A percentile compares a stretch with the other conserved stretches of the same genome.
Evolutionary conservation across 2,329 filamentous ascomycete species (phyloP).

Genomic region (Claviceps africana): DNA sequence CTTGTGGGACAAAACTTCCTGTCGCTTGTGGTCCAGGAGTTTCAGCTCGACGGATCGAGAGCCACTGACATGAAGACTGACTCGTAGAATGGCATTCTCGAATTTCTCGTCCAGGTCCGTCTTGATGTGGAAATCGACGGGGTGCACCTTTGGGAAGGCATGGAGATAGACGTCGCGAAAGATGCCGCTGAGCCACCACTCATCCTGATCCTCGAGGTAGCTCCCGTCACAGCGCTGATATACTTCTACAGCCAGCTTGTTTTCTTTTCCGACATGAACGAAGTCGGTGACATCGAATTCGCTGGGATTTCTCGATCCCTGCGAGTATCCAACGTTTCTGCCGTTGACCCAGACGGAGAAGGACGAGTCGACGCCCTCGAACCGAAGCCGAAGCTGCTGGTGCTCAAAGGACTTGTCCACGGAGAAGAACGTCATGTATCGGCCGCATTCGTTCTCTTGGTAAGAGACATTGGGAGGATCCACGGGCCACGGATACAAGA

Average conservation of each 20-base stretch:
- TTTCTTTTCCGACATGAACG: slow-evolving; percentile 31
- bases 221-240: slow-evolving; percentile 61
- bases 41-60: slow-evolving; percentile 17
- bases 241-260: slow-evolving; percentile 50
- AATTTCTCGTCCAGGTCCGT: slow-evolving; percentile 42
- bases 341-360: slow-evolving; percentile 62
- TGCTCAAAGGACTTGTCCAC: slow-evolving; percentile 32
- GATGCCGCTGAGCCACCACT: slow-evolving; percentile 56
- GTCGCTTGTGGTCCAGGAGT: slow-evolving; percentile 21
- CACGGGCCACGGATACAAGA: slow-evolving; percentile 52
- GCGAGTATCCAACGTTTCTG: slow-evolving; percentile 52
- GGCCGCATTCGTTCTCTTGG: slow-evolving; percentile 51
- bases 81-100: slow-evolving; percentile 34
- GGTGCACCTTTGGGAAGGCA: slow-evolving; percentile 39
- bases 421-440: slow-evolving; percentile 44
- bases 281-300: slow-evolving; percentile 55
- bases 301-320: slow-evolving; percentile 57
- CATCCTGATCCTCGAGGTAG: slow-evolving; percentile 59
- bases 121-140: slow-evolving; percentile 42
- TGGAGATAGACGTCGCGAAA: slow-evolving; percentile 56
- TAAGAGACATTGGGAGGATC: slow-evolving; percentile 50
- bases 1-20: slow-evolving; percentile 13
- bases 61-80: slow-evolving; percentile 31
- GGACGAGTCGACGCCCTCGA: slow-evolving; percentile 61
- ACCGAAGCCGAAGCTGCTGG: slow-evolving; percentile 50